Conservation (phyloP, 1,284 basidiomycete species). For the Bjerkandera adusta region DNA sequence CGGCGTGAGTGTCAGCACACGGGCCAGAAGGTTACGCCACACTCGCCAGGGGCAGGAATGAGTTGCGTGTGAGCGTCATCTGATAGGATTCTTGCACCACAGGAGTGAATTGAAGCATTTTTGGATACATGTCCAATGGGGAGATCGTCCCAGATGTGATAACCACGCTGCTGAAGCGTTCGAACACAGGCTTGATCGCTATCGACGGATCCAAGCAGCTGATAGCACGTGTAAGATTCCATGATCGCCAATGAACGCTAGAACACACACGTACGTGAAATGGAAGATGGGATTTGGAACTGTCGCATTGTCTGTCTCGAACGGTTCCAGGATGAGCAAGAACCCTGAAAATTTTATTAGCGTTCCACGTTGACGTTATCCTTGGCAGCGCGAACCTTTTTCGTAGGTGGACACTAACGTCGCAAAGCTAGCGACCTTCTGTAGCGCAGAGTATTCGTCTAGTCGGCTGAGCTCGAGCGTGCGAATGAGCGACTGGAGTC, state of each 20-base stretch:
- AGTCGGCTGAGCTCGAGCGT: slow-evolving; percentile 90
- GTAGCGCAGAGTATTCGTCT: slow-evolving; percentile 90
- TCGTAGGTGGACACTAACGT: slow-evolving; percentile 98
- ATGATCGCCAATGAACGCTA: slow-evolving; percentile 2
- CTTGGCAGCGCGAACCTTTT: slow-evolving; percentile 59
- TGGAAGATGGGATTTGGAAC: slow-evolving; percentile 99
- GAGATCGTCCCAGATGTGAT: slow-evolving; percentile 99
- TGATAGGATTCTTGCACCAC: slow-evolving; percentile 97
- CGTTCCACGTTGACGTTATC: slow-evolving; percentile 3
- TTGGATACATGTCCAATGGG: slow-evolving; percentile 99
- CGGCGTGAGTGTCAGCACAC: background rate
- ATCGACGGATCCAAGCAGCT: slow-evolving; percentile 97
- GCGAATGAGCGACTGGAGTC: slow-evolving; percentile 90
- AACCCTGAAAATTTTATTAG: slow-evolving; percentile 62
- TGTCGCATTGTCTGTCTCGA: slow-evolving; percentile 98
- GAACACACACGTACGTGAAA: slow-evolving; percentile 69
- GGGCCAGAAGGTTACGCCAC: background rate
- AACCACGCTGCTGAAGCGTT: slow-evolving; percentile 97
- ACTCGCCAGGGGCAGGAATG: slow-evolving; percentile 92
- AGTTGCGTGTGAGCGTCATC: slow-evolving; percentile 97
- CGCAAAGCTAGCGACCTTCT: slow-evolving; percentile 96
- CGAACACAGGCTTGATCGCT: slow-evolving; percentile 97
- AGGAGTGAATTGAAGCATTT: slow-evolving; percentile 98
- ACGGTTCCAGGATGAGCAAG: slow-evolving; percentile 95
- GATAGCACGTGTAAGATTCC: slow-evolving; percentile 12